Percentiles rank a stretch among this genome's conserved stretches.
These are phyloP conservation scores for Tilletia indica DNA, from an alignment of 1,284 basidiomycete species.

Conservation along the genomic window DNA sequence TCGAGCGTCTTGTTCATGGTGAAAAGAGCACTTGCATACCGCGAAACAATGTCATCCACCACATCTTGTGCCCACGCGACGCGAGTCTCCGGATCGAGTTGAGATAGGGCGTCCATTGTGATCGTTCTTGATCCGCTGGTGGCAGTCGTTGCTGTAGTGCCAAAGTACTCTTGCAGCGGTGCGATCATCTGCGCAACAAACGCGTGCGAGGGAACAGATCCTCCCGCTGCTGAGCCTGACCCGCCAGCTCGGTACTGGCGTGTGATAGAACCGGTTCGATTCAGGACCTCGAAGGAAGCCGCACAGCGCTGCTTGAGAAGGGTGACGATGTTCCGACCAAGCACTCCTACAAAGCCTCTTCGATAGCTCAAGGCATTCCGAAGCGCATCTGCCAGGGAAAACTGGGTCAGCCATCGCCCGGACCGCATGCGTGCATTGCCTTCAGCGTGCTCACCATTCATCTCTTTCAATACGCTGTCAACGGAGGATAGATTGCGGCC, in stretches of 20 bases:
- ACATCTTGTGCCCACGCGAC: conserved; percentile 26
- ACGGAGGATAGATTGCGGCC: neutral
- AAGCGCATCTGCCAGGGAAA: neutral
- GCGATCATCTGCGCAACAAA: neutral
- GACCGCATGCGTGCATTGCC: neutral
- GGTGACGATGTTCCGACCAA: conserved; percentile 9
- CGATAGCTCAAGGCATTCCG: conserved; percentile 7
- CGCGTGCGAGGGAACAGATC: neutral
- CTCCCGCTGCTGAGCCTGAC: neutral
- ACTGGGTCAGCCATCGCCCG: neutral
- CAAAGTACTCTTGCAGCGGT: conserved; percentile 8
- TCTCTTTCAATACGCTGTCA: neutral
- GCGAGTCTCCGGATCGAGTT: conserved; percentile 26
- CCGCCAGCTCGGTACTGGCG: neutral
- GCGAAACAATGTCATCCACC: conserved; percentile 25
- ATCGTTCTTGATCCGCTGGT: neutral
- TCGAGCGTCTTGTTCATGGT: conserved; percentile 51
- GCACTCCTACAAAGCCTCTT: conserved; percentile 18
- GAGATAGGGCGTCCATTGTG: conserved; percentile 14
- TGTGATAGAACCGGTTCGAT: conserved; percentile 13
- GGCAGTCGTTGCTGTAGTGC: conserved; percentile 10
- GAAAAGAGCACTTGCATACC: conserved; percentile 36
- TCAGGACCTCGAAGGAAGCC: conserved; percentile 8
- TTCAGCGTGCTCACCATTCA: neutral
- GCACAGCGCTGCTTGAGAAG: conserved; percentile 8